phyloP scores from a whole-genome alignment of 2,329 filamentous ascomycete genomes.

The Alternaria hordeiaustralica region DNA sequence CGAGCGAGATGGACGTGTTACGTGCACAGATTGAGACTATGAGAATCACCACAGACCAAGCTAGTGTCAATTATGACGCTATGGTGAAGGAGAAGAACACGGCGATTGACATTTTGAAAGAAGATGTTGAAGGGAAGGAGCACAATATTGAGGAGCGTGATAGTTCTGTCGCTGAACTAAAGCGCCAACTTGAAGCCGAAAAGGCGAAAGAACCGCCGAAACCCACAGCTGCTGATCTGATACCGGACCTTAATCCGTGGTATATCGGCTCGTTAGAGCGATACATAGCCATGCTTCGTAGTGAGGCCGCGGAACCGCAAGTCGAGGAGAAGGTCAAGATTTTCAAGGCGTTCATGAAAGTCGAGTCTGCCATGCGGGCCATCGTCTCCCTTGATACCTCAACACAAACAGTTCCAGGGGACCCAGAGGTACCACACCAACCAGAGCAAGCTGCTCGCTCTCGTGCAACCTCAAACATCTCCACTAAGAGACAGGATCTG shows the following conservation, averaged over 20 bases:
- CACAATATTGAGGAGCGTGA: slow-evolving; percentile 11
- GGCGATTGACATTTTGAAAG: slow-evolving; percentile 41
- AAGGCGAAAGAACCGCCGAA: slow-evolving; percentile 28
- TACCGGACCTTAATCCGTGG: slow-evolving; percentile 64
- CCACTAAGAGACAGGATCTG: slow-evolving; percentile 20
- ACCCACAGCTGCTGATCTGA: slow-evolving; percentile 42
- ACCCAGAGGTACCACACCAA: slow-evolving; percentile 5
- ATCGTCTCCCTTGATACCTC: slow-evolving; percentile 51
- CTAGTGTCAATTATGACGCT: slow-evolving; percentile 29
- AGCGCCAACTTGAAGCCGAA: slow-evolving; percentile 28
- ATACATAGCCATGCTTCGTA: slow-evolving; percentile 62
- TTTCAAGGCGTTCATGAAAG: slow-evolving; percentile 57
- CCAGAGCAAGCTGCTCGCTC: slow-evolving; percentile 1
- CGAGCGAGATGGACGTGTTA: slow-evolving; percentile 22
- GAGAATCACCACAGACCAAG: slow-evolving; percentile 26
- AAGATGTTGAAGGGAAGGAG: slow-evolving; percentile 42
- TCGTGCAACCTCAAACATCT: slow-evolving; percentile 10
- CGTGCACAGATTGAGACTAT: slow-evolving; percentile 29
- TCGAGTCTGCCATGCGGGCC: slow-evolving; percentile 46
- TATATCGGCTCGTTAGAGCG: slow-evolving; percentile 62
- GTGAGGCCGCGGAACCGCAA: slow-evolving; percentile 54
- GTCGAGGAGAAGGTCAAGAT: slow-evolving; percentile 61
- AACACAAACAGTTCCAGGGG: slow-evolving; percentile 19
- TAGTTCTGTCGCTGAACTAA: slow-evolving; percentile 2
- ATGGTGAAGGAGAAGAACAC: slow-evolving; percentile 35